Conservation (phyloP, 164 flowering plant genomes). For the Piper betle region DNA sequence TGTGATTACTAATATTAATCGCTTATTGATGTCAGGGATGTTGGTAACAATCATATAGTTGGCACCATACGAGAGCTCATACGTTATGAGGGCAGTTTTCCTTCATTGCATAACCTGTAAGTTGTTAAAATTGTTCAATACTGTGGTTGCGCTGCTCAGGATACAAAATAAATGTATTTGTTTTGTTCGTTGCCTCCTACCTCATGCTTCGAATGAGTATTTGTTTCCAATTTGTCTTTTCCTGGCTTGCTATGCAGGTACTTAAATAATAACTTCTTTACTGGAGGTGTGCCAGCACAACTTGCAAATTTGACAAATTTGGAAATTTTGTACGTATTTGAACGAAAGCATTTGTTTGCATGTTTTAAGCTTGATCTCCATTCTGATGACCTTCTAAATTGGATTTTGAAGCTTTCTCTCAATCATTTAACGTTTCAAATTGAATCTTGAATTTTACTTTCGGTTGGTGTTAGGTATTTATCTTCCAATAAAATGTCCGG, state of each 20-base stretch:
- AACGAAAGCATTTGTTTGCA: background rate
- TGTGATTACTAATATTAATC: background rate
- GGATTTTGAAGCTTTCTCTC: no score
- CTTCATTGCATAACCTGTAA: conserved; percentile 86
- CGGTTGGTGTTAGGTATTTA: conserved; percentile 44
- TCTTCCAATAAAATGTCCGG: conserved; percentile 94
- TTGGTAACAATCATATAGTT: conserved; percentile 88
- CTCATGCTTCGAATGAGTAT: background rate
- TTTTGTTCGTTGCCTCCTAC: no score
- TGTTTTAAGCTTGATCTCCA: background rate
- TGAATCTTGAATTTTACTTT: conserved; percentile 8
- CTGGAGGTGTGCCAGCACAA: conserved; percentile 91
- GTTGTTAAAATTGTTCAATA: conserved; percentile 11
- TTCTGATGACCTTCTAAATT: background rate
- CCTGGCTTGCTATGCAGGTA: conserved; percentile 32
- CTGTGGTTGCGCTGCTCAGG: background rate
- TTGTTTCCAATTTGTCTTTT: background rate
- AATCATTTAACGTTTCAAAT: no score
- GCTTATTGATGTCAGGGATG: conserved; percentile 45
- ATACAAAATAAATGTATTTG: no score
- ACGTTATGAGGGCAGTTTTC: conserved; percentile 79
- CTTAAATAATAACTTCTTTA: conserved; percentile 72
- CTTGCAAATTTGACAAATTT: conserved; percentile 79
- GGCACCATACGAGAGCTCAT: conserved; percentile 92
- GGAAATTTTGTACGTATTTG: conserved; percentile 32